Evolutionary conservation across 805 yeast species (phyloP), one percentile per base, ranked within the genome.

Genomic region (Teunomyces aglyptinius): DNA sequence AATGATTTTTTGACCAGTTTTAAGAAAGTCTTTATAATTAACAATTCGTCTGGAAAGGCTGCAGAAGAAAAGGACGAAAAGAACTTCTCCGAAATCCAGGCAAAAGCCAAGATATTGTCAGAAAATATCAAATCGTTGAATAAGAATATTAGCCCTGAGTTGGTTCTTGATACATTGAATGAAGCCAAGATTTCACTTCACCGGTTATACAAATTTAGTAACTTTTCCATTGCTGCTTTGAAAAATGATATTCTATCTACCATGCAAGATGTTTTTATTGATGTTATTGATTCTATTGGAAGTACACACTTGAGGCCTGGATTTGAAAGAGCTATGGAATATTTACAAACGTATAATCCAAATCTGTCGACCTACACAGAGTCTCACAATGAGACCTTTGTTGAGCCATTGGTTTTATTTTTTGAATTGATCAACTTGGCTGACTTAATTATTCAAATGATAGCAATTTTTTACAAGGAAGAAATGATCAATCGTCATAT

Each of bases 341-440:
- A 90, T 44, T 68, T 92, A 47, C 77, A 81, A 45, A 77, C 81
- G 31, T 92, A 90, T 57, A 83, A 86, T 49, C 92, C 96, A 0
- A 62, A 61, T 22, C 65, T 67, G 18, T 35, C 64, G 13, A 60
- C 66, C 5, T 51, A 65, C 32, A 63, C 69, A 27, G 68, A 67
- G 12, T 39, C 53, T 6, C 49, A 48, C 24, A 49, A 56, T 18
- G 65, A 59, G 19, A 59, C 68, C 19, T 73, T 77, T 6, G 84
- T 87, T n/a, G 95, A 86, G 51, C 98, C 98, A 0, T 72, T 92
- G 44, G 85, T 85, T 0, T 81, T 87, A 38, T 92, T 94, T 56
- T 86, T 95, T 13, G 97, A 92, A 60, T 75, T 94, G 47, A 94
- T 94, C 29, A 94, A 91, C 56, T 83, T 89, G 49, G 97, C 97